phyloP scores from a whole-genome alignment of 2,329 filamentous ascomycete genomes.

The Onygenales sp. region DNA sequence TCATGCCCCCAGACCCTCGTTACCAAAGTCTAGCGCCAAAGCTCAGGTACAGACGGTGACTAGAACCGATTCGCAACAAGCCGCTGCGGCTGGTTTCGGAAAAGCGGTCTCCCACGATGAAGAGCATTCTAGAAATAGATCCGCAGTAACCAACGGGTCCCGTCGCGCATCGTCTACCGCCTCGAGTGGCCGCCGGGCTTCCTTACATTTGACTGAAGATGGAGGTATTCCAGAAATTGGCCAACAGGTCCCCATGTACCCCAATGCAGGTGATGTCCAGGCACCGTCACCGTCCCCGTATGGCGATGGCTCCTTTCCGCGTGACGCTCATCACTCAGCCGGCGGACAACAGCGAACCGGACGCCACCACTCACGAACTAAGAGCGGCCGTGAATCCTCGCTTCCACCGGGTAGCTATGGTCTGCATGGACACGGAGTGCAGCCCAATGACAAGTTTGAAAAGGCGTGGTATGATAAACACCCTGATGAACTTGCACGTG shows the following conservation, averaged over 20 bases:
- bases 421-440: constrained; percentile 75
- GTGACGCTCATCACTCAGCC: constrained; percentile 38
- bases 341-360: constrained; percentile 32
- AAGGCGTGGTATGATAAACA: constrained; percentile 90
- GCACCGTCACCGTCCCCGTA: constrained; percentile 72
- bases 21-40: constrained; percentile 72
- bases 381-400: constrained; percentile 61
- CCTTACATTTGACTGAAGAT: constrained; percentile 58
- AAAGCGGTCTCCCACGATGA: constrained; percentile 43
- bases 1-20: constrained; percentile 78
- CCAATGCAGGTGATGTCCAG: constrained; percentile 87
- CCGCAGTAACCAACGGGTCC: constrained; percentile 53
- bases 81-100: constrained; percentile 75
- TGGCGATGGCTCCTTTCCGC: constrained; percentile 25
- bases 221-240: constrained; percentile 90
- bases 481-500: constrained; percentile 64
- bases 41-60: constrained; percentile 76
- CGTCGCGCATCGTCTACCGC: constrained; percentile 38
- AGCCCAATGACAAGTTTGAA: constrained; percentile 70
- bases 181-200: constrained; percentile 45
- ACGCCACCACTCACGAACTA: constrained; percentile 58
- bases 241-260: constrained; percentile 86
- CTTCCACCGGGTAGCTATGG: constrained; percentile 85
- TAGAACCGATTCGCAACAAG: constrained; percentile 79
- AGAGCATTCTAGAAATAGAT: constrained; percentile 46